Evolutionary conservation across 1,284 basidiomycete species (phyloP), one percentile per base, ranked within the genome.

Genomic region (Malassezia sympodialis): DNA sequence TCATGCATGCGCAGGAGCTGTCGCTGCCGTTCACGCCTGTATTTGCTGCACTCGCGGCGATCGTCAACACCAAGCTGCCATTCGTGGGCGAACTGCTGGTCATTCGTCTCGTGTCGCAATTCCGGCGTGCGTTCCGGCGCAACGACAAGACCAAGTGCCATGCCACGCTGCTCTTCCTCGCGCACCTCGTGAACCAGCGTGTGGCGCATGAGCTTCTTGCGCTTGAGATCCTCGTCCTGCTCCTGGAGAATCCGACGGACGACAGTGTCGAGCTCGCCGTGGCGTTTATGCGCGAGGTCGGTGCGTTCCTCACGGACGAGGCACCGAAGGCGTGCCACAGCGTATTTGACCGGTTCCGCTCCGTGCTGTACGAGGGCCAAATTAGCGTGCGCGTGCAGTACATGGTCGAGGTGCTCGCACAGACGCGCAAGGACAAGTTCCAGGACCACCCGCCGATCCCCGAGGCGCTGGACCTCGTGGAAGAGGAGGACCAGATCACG

Each of bases 251-350:
- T 19, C 93, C 94, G 0, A 96, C 94, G 0, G 91, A 96, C 69
- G 94, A 96, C 76, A 90, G 88, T 3, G 93, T 98, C 65, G 93
- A 99, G 78, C 90, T 99, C 63, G 91, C 93, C 0, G 91, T 96
- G 41, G 88, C 89, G 6, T 93, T 98, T 77, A 94, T 88, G 80
- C 86, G 90, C 30, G 93, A 98, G 80, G 90, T 94, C 39, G 94
- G 94, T 53, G 86, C 90, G 0, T 96, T 90, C 80, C 82, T 99
- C 5, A 79, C 84, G 0, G 93, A 98, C 78, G 88, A 90, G 75
- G 87, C 88, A 3, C 89, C 93, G 19, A 90, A 91, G 75, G 90
- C 89, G 58, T 96, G 89, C 71, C 86, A 88, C 35, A 85, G 84
- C 47, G 85, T 96, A 39, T 96, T 85, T 73, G 94, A 96, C 75